Conservation (phyloP, 2,329 filamentous ascomycete genomes). For the Venturia pyrina region DNA sequence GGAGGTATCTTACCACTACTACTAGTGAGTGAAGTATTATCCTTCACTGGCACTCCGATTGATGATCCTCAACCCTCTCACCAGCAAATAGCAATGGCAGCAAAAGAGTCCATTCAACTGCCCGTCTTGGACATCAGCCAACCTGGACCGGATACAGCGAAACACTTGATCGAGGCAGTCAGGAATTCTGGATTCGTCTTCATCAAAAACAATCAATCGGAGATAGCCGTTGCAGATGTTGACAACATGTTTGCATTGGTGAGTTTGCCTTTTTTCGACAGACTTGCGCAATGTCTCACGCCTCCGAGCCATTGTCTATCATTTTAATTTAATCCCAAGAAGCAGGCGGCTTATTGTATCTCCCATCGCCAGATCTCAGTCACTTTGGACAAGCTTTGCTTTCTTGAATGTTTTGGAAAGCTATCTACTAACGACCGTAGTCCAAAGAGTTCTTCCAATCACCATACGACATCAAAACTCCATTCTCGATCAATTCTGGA, state of each 20-base stretch:
- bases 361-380: not conserved
- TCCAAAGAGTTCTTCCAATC: conserved; percentile 64
- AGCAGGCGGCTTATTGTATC: not conserved
- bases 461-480: conserved; percentile 60
- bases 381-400: conserved; percentile 1
- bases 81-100: not conserved
- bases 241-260: conserved; percentile 67
- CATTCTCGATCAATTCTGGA: conserved; percentile 61
- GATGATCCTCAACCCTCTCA: not conserved
- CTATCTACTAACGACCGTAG: conserved; percentile 30
- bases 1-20: too few species aligned
- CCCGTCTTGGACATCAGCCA: conserved; percentile 75
- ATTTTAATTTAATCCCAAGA: too few species aligned
- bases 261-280: conserved; percentile 19
- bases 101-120: conserved; percentile 27
- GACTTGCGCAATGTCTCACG: not conserved
- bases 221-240: conserved; percentile 55
- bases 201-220: conserved; percentile 60
- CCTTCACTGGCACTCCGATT: not conserved
- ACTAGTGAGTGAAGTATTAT: too few species aligned
- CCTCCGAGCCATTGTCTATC: too few species aligned
- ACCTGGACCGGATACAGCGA: conserved; percentile 48
- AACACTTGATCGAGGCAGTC: conserved; percentile 67
- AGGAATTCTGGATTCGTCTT: conserved; percentile 82
- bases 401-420: not conserved